These are phyloP conservation scores for Trichoderma cornu-damae DNA, from an alignment of 2,329 filamentous ascomycete species.

Conservation along the genomic window DNA sequence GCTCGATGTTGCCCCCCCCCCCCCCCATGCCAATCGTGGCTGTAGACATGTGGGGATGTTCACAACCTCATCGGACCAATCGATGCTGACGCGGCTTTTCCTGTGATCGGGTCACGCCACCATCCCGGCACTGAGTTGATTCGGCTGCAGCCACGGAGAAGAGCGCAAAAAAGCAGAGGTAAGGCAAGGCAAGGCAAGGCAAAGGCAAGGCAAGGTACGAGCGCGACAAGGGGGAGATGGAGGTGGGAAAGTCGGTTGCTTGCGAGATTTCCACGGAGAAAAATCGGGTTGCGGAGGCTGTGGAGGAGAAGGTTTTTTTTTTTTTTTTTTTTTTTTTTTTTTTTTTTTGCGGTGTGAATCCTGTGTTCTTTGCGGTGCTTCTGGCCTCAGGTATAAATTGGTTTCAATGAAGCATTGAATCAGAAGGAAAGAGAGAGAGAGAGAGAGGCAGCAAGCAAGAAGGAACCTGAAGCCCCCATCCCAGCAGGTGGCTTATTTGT, in stretches of 20 bases:
- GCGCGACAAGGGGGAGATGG: background rate
- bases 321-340: background rate
- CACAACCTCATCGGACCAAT: background rate
- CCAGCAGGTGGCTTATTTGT: slow-evolving; percentile 3
- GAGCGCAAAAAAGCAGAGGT: background rate
- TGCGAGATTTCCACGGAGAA: no score
- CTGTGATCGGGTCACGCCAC: slow-evolving; percentile 12
- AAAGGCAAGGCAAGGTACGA: background rate
- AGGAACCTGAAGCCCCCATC: background rate
- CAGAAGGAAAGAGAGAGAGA: no score
- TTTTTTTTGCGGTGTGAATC: background rate
- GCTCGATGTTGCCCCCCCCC: no score
- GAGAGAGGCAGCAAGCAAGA: no score
- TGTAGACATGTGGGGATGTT: background rate
- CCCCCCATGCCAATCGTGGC: slow-evolving; percentile 7
- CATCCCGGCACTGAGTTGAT: slow-evolving; percentile 10
- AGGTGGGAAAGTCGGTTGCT: no score
- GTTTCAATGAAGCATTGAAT: no score
- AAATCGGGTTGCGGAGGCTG: background rate
- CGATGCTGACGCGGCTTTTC: background rate
- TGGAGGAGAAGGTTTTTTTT: no score
- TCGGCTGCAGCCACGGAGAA: slow-evolving; percentile 3
- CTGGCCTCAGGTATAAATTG: no score
- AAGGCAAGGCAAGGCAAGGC: background rate
- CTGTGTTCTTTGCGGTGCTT: no score